A percentile compares a stretch with the other conserved stretches of the same genome.
These are phyloP conservation scores for Leavenworthia alabamica DNA, from an alignment of 345 rosid species.

Conservation along the genomic window DNA sequence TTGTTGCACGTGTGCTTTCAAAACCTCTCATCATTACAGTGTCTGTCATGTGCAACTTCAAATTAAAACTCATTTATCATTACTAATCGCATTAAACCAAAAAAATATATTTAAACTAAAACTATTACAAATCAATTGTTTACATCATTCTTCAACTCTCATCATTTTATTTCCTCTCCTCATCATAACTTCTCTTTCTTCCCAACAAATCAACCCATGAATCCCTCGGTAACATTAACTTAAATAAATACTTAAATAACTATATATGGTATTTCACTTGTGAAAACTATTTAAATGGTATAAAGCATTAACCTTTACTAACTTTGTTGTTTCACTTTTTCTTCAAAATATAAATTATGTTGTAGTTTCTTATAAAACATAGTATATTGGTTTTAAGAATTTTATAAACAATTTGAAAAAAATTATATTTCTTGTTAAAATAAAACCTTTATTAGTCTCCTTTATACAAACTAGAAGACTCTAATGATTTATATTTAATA, in stretches of 20 bases:
- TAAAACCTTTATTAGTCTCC: background rate
- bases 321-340: constrained; percentile 20
- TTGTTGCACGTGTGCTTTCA: constrained; percentile 29
- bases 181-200: constrained; percentile 12
- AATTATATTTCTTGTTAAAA: background rate
- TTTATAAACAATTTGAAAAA: background rate
- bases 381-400: no score
- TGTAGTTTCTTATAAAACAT: background rate
- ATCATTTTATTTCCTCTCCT: constrained; percentile 21
- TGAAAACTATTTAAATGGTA: constrained; percentile 4
- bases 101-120: no score
- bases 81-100: background rate
- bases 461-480: no score
- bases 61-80: constrained; percentile 8
- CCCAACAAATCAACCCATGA: background rate
- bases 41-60: constrained; percentile 27
- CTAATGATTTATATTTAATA: background rate
- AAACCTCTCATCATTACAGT: constrained; percentile 28
- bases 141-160: constrained; percentile 23
- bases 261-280: background rate
- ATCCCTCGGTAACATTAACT: no score
- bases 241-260: background rate
- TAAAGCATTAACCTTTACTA: constrained; percentile 28
- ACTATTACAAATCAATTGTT: background rate
- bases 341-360: background rate